phyloP scores from a whole-genome alignment of 2,329 filamentous ascomycete species.

The Ceratocystis alfenasii region DNA sequence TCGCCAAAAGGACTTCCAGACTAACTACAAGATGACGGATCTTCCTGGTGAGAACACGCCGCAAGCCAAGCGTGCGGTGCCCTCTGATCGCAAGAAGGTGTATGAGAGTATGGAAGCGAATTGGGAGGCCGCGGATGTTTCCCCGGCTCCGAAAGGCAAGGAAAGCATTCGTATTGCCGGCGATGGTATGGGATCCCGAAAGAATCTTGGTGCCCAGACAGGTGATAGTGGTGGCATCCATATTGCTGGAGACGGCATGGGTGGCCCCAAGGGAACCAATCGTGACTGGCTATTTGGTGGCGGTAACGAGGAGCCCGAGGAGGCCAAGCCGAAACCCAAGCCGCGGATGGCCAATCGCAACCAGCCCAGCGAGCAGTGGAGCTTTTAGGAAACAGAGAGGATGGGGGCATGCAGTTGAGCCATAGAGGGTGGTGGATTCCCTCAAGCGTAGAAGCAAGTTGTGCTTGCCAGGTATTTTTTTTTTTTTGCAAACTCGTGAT shows the following conservation, averaged over 20 bases:
- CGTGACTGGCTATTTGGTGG: constrained; percentile 48
- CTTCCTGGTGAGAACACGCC: constrained; percentile 41
- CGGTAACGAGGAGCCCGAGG: constrained; percentile 32
- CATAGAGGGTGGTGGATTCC: not conserved
- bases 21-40: constrained; percentile 68
- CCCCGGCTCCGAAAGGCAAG: constrained; percentile 30
- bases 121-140: constrained; percentile 46
- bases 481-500: not conserved
- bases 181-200: constrained; percentile 48
- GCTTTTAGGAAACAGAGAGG: constrained; percentile 31
- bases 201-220: constrained; percentile 24
- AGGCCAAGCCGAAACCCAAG: constrained; percentile 25
- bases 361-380: constrained; percentile 35
- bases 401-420: not conserved
- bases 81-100: constrained; percentile 53
- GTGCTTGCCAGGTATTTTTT: not conserved
- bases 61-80: constrained; percentile 35
- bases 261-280: constrained; percentile 43
- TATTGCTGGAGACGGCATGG: constrained; percentile 55
- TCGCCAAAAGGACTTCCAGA: constrained; percentile 48
- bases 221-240: constrained; percentile 30
- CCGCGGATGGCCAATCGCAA: constrained; percentile 33
- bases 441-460: not conserved
- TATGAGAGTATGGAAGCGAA: constrained; percentile 61
- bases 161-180: constrained; percentile 33